Evolutionary conservation across 73 alveolate species (phyloP), one percentile per base, ranked within the genome.

Genomic region (Effrenium voratum): DNA sequence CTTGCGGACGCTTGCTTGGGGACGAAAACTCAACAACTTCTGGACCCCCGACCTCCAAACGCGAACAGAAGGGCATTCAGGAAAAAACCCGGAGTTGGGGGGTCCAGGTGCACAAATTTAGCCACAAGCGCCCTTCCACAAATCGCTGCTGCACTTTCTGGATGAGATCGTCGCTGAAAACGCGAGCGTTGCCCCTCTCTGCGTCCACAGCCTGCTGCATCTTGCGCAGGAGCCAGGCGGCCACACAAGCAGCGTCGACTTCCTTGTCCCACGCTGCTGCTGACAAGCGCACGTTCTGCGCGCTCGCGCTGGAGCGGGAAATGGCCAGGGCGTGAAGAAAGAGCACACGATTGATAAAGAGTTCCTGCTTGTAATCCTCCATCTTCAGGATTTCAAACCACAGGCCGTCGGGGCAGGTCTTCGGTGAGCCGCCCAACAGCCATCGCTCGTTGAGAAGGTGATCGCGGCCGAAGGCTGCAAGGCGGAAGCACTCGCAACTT

Each of bases 391-490:
- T 28, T n/a, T 5, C 49, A 43, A 3, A 8, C 92, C 92, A 81
- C 5, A 49, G 19, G 22, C 92, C 92, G n/a, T 81, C 92, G 19
- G 92, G 75, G 38, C 75, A n/a, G 8, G 36, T 46, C 36, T 50
- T 46, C 24, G 52, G 1, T 15, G 40, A 6, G 41, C 92, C 49
- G n/a, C n/a, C n/a, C 36, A 81, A 41, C 28, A 81, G 73, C 92
- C 92, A 81, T 3, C 92, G 36, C 2, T 81, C 92, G 2, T 47
- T 30, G n/a, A 81, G 92, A 12, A 81, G 92, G 34, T 81, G 92
- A 19, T 81, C 92, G 2, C 92, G 92, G 16, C 92, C 92, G 49
- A 81, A 81, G 34, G 92, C 92, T 81, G 73, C 44, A 81, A 49
- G 92, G 92, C 47, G 16, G n/a, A n/a, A n/a, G n/a, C n/a, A n/a